Evolutionary conservation across 2,329 filamentous ascomycete genomes (phyloP).

Genomic region (Fusarium redolens): DNA sequence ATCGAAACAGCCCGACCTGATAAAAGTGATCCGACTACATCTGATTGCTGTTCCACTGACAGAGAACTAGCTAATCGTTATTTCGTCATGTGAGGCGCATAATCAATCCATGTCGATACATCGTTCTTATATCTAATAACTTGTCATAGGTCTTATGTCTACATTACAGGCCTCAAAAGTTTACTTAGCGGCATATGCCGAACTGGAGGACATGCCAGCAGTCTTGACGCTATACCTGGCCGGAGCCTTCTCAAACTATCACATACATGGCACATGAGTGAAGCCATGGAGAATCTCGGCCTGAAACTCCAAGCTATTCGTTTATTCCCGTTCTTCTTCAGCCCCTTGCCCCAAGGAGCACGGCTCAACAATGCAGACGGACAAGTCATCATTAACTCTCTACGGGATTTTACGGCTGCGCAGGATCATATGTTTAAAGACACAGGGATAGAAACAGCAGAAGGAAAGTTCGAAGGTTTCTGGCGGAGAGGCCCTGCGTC

Average conservation of each 20-base stretch:
- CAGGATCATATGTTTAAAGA: background rate
- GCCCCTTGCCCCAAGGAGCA: background rate
- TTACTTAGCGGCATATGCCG: conserved; percentile 7
- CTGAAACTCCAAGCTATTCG: conserved; percentile 13
- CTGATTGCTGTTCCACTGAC: background rate
- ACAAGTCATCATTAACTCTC: background rate
- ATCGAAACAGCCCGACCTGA: background rate
- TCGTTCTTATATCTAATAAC: fast-evolving
- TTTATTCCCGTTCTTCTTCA: conserved; percentile 8
- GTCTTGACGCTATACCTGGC: background rate
- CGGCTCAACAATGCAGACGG: background rate
- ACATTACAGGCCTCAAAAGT: conserved; percentile 9
- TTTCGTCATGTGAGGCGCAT: background rate
- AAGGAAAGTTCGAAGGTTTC: background rate
- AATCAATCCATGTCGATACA: fast-evolving
- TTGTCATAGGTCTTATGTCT: background rate
- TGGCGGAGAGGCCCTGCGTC: conserved; percentile 1
- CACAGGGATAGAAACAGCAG: fast-evolving
- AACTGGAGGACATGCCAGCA: background rate
- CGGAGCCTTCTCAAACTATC: conserved; percentile 1
- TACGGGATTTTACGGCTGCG: background rate
- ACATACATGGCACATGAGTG: conserved; percentile 7
- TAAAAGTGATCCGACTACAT: background rate
- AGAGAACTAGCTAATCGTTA: conserved; percentile 5
- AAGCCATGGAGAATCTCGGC: background rate